These are phyloP conservation scores for Pseudisothecium myosuroides DNA, from an alignment of 225 moss, liverwort and hornwort genomes.

Conservation along the genomic window DNA sequence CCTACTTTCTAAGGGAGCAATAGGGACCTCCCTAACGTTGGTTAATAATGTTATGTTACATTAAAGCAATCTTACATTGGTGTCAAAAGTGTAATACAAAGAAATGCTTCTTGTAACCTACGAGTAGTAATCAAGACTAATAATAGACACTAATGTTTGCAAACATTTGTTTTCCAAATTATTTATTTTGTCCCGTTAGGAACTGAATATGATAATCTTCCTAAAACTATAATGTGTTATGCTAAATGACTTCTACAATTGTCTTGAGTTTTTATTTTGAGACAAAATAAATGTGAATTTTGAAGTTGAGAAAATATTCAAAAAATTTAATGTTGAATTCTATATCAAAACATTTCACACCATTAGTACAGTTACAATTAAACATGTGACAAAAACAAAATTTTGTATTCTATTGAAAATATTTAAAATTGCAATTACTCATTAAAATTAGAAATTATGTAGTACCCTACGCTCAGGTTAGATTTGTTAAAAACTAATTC, in stretches of 20 bases:
- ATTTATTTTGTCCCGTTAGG: rapidly evolving
- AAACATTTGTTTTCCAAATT: not conserved
- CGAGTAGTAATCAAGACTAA: not conserved
- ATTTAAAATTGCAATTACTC: not conserved
- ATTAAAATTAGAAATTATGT: not conserved
- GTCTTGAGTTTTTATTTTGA: not conserved
- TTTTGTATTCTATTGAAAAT: not conserved
- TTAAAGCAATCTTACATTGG: not conserved
- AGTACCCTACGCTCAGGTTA: too few species aligned
- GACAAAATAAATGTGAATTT: not conserved
- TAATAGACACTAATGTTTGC: not conserved
- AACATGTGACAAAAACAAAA: not conserved
- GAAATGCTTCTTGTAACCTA: not conserved
- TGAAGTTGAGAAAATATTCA: too few species aligned
- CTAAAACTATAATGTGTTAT: too few species aligned
- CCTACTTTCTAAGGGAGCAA: too few species aligned
- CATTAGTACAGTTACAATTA: not conserved
- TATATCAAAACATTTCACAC: not conserved
- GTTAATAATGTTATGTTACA: not conserved
- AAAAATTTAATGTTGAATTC: too few species aligned
- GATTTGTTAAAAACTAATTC: too few species aligned
- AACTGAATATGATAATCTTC: not conserved
- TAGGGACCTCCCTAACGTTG: rapidly evolving
- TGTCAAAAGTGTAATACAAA: not conserved
- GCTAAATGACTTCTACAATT: too few species aligned